These are phyloP conservation scores for Chenopodium quinoa DNA, from an alignment of 148 eudicot genomes.

Conservation along the genomic window DNA sequence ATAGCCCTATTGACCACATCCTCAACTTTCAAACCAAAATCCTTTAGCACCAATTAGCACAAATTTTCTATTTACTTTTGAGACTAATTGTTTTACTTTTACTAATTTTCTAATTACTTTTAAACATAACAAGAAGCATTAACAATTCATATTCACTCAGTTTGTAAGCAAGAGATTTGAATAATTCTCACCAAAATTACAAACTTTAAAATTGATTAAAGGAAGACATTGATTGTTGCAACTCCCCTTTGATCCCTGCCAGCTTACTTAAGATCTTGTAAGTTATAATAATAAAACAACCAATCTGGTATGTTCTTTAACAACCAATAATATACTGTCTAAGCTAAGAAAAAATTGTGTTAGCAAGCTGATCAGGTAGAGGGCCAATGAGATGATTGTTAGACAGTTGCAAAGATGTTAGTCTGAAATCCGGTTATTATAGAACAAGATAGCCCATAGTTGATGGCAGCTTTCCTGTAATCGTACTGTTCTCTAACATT, in stretches of 20 bases:
- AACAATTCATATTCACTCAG: too few species aligned
- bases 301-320: constrained; percentile 45
- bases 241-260: constrained; percentile 53
- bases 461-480: constrained; percentile 50
- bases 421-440: constrained; percentile 44
- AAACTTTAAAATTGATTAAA: neutral
- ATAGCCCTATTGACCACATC: too few species aligned
- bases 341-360: constrained; percentile 11
- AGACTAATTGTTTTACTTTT: too few species aligned
- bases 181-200: too few species aligned
- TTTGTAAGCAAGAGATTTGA: too few species aligned
- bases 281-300: constrained; percentile 23
- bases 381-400: constrained; percentile 48
- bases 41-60: too few species aligned
- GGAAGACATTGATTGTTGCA: constrained; percentile 44
- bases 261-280: constrained; percentile 41
- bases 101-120: too few species aligned
- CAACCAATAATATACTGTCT: constrained; percentile 49
- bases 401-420: constrained; percentile 48
- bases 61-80: too few species aligned
- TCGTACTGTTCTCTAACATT: constrained; percentile 46
- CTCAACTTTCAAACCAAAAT: too few species aligned
- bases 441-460: constrained; percentile 50
- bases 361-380: constrained; percentile 36
- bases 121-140: too few species aligned